phyloP scores from a whole-genome alignment of 2,329 filamentous ascomycete genomes.

The Phaeosphaeria sp. region DNA sequence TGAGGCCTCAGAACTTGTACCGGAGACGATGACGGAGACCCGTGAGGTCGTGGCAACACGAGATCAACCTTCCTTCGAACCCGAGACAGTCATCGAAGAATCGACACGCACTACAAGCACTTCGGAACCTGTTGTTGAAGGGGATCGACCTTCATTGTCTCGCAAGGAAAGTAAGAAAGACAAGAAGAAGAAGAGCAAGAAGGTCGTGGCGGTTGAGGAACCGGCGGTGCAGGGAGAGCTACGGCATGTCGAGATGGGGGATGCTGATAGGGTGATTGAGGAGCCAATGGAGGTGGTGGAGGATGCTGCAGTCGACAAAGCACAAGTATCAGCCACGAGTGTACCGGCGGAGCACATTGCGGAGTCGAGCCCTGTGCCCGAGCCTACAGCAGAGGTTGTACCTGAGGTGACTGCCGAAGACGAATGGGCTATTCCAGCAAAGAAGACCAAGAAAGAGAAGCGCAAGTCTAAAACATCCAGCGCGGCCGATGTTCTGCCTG shows the following conservation, averaged over 20 bases:
- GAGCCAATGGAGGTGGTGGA: not conserved
- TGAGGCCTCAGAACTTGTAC: not conserved
- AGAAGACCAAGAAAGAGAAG: conserved; percentile 27
- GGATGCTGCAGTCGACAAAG: not conserved
- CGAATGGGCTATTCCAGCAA: conserved; percentile 1
- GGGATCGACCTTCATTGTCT: conserved; percentile 4
- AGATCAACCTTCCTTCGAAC: not conserved
- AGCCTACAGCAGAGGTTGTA: conserved; percentile 5
- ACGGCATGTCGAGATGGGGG: conserved; percentile 5
- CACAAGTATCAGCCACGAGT: not conserved
- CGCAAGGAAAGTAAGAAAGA: conserved; percentile 39
- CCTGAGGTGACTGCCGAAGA: conserved; percentile 10
- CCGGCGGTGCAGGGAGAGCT: not conserved
- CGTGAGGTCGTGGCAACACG: not conserved
- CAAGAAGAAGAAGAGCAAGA: conserved; percentile 40
- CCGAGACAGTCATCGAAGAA: not conserved
- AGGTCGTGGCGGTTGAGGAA: conserved; percentile 11
- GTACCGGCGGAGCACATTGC: not conserved
- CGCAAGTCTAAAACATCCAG: conserved; percentile 17
- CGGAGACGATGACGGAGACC: not conserved
- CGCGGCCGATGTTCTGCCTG: conserved; percentile 5
- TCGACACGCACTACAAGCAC: not conserved
- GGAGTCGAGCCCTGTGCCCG: not conserved
- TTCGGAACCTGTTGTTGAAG: not conserved
- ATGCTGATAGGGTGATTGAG: conserved; percentile 3